Percentiles rank a stretch among this genome's conserved stretches.
Evolutionary conservation across 2,329 filamentous ascomycete genomes (phyloP).

Genomic region (Biscogniauxia marginata): DNA sequence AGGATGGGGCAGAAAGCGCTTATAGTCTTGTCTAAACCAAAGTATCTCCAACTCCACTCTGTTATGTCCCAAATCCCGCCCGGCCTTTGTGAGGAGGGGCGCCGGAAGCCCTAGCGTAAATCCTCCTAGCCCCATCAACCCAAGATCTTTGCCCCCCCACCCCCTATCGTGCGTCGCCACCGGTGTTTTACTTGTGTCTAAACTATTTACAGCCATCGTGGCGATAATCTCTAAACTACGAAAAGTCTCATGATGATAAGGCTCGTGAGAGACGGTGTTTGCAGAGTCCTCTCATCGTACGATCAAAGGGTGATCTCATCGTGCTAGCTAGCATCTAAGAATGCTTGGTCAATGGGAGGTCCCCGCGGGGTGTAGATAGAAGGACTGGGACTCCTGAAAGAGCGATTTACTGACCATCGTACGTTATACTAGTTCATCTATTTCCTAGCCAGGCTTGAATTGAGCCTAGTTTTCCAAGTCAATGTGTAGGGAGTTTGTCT

Average conservation of each 20-base stretch:
- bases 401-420: too few relatives aligned
- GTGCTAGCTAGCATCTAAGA: too few relatives aligned
- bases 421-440: too few relatives aligned
- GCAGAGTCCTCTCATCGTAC: background rate
- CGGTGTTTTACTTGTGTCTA: background rate
- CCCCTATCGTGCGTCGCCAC: background rate
- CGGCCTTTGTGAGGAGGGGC: conserved; percentile 18
- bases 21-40: background rate
- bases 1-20: background rate
- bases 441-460: too few relatives aligned
- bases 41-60: background rate
- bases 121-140: conserved; percentile 7
- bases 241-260: background rate
- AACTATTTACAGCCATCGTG: background rate
- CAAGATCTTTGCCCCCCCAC: background rate
- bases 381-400: too few relatives aligned
- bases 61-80: conserved; percentile 19
- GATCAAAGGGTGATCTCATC: background rate
- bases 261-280: background rate
- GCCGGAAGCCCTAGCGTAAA: background rate
- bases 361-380: too few relatives aligned
- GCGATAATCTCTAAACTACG: background rate
- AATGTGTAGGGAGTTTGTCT: too few relatives aligned
- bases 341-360: too few relatives aligned
- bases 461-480: too few relatives aligned